Evolutionary conservation across 768 basidiomycete genomes (phyloP).

Genomic region (Coprinellus micaceus): DNA sequence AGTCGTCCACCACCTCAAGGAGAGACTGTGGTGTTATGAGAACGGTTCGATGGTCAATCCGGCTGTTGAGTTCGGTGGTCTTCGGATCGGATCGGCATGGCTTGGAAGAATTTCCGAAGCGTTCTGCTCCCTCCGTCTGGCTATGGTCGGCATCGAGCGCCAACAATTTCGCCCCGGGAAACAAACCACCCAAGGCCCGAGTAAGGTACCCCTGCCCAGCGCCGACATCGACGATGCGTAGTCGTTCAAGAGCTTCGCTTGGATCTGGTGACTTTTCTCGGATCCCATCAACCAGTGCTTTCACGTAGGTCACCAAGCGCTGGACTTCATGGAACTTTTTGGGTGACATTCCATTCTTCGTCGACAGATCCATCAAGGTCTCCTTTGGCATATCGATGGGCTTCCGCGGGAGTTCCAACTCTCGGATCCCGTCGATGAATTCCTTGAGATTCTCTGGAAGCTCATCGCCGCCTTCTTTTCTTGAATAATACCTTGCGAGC

Average conservation of each 20-base stretch:
- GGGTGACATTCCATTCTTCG: slow-evolving; percentile 57
- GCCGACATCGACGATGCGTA: slow-evolving; percentile 66
- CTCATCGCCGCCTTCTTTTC: slow-evolving; percentile 16
- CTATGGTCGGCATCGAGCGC: slow-evolving; percentile 61
- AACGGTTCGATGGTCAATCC: slow-evolving; percentile 54
- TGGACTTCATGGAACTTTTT: slow-evolving; percentile 74
- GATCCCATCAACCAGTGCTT: slow-evolving; percentile 31
- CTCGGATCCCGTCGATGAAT: slow-evolving; percentile 19
- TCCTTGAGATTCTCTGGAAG: slow-evolving; percentile 8
- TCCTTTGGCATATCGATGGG: slow-evolving; percentile 19
- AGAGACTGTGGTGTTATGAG: slow-evolving; percentile 51
- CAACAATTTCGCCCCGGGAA: slow-evolving; percentile 44
- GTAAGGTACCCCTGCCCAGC: slow-evolving; percentile 77
- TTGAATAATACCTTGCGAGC: slow-evolving; percentile 11
- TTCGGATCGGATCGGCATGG: slow-evolving; percentile 22
- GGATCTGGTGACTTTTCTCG: slow-evolving; percentile 16
- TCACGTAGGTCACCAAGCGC: slow-evolving; percentile 57
- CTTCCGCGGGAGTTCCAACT: slow-evolving; percentile 21
- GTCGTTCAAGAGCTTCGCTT: slow-evolving; percentile 8
- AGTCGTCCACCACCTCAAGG: slow-evolving; percentile 43
- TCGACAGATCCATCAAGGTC: slow-evolving; percentile 9
- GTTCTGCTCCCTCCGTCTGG: slow-evolving; percentile 57
- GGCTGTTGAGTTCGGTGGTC: slow-evolving; percentile 18
- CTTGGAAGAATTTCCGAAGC: slow-evolving; percentile 24
- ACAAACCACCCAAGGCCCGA: slow-evolving; percentile 37